These are phyloP conservation scores for Solanum aculeatissimum DNA, from an alignment of 305 asterid genomes.

Conservation along the genomic window DNA sequence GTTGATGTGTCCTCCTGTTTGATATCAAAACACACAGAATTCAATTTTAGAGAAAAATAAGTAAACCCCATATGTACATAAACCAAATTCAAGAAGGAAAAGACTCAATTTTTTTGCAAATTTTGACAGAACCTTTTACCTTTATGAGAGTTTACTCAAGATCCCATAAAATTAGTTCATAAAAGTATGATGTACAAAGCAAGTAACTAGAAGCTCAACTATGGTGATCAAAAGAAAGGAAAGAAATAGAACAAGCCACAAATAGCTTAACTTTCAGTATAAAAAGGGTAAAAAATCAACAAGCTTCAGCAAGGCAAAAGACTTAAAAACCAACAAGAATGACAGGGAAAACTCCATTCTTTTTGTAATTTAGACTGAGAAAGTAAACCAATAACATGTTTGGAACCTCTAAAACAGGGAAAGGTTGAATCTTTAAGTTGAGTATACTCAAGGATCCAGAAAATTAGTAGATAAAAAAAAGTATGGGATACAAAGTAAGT, in stretches of 20 bases:
- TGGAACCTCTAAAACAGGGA: neutral
- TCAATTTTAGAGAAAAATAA: neutral
- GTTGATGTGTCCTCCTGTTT: constrained; percentile 82
- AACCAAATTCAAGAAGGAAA: neutral
- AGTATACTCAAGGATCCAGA: neutral
- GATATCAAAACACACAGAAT: neutral
- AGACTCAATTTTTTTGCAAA: neutral
- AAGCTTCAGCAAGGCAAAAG: neutral
- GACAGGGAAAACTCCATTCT: neutral
- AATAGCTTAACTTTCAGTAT: neutral
- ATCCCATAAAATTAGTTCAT: neutral
- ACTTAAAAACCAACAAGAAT: neutral
- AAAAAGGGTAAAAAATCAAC: neutral
- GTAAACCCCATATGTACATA: neutral
- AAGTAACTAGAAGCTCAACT: neutral
- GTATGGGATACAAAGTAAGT: neutral
- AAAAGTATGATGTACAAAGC: neutral
- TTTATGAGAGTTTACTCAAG: neutral
- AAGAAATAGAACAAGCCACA: neutral
- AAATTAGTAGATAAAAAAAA: neutral
- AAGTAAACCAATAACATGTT: neutral
- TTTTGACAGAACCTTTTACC: neutral
- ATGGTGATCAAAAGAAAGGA: neutral
- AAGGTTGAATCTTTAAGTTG: neutral
- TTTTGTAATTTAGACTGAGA: neutral